Evolutionary conservation across 345 rosid species (phyloP).

Genomic region (Citrus maxima): DNA sequence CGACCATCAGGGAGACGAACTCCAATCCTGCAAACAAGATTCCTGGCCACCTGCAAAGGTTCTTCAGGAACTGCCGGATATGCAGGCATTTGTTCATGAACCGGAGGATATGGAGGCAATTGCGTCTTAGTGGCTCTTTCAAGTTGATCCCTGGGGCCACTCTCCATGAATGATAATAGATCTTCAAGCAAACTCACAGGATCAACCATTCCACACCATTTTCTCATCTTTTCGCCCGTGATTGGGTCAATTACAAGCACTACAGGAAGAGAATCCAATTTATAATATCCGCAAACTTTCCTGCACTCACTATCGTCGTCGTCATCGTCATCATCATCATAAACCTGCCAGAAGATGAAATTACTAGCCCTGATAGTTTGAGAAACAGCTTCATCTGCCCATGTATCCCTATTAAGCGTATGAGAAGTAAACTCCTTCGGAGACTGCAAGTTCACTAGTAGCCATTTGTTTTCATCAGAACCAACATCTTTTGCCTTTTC

Average conservation of each 20-base stretch:
- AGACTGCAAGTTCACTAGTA: no score
- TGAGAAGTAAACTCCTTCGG: no score
- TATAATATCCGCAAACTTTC: no score
- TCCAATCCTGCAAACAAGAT: constrained; percentile 78
- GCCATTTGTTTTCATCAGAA: no score
- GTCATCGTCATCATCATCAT: no score
- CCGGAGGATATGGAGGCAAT: constrained; percentile 1
- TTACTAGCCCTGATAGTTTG: no score
- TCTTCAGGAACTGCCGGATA: constrained; percentile 86
- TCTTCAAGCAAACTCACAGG: constrained; percentile 89
- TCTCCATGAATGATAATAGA: constrained; percentile 86
- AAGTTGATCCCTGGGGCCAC: constrained; percentile 79
- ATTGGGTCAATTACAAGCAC: constrained; percentile 7
- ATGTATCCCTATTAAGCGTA: no score
- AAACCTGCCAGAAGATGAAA: no score
- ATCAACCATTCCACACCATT: constrained; percentile 84
- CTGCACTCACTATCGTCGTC: no score
- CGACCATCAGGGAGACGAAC: constrained; percentile 95
- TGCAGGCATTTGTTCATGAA: constrained; percentile 35
- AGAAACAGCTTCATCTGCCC: no score
- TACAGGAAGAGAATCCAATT: no score
- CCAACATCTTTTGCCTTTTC: no score
- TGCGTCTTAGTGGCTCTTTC: constrained; percentile 26
- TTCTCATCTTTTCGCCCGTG: constrained; percentile 89
- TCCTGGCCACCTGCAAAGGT: constrained; percentile 61